phyloP scores from a whole-genome alignment of 306 rosid genomes.

The Acacia crassicarpa region DNA sequence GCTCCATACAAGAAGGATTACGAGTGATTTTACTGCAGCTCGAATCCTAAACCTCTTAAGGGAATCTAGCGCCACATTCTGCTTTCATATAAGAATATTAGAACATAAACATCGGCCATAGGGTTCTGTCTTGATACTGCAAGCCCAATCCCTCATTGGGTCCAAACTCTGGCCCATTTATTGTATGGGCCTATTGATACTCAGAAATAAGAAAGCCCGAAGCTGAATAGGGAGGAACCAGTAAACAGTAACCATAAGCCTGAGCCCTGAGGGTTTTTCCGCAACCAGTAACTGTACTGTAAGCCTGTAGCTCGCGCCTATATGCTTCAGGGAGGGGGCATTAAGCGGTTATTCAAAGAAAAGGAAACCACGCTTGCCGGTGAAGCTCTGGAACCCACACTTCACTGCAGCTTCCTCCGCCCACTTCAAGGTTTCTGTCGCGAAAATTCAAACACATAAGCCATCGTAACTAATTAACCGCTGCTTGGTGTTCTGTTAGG shows the following conservation, averaged over 20 bases:
- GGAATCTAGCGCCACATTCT: too few relatives aligned
- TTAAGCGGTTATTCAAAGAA: neutral
- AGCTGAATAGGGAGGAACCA: too few relatives aligned
- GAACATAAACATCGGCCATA: too few relatives aligned
- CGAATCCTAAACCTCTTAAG: too few relatives aligned
- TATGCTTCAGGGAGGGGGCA: neutral
- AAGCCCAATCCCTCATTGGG: too few relatives aligned
- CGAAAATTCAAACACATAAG: neutral
- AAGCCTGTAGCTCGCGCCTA: neutral
- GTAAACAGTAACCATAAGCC: too few relatives aligned
- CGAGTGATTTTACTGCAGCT: too few relatives aligned
- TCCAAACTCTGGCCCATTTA: too few relatives aligned
- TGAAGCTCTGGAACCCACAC: neutral
- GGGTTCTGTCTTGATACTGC: neutral
- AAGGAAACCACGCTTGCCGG: neutral
- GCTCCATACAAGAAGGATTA: too few relatives aligned
- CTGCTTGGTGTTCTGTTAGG: neutral
- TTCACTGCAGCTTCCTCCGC: neutral
- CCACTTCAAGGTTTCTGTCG: neutral
- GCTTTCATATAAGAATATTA: too few relatives aligned
- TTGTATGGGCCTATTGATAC: too few relatives aligned
- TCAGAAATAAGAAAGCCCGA: too few relatives aligned
- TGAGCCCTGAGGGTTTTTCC: conserved; percentile 2
- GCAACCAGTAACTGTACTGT: neutral
- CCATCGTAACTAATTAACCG: neutral